These are phyloP conservation scores for Mycosphaerelloides madeirae DNA, from an alignment of 2,329 filamentous ascomycete genomes.

Conservation along the genomic window DNA sequence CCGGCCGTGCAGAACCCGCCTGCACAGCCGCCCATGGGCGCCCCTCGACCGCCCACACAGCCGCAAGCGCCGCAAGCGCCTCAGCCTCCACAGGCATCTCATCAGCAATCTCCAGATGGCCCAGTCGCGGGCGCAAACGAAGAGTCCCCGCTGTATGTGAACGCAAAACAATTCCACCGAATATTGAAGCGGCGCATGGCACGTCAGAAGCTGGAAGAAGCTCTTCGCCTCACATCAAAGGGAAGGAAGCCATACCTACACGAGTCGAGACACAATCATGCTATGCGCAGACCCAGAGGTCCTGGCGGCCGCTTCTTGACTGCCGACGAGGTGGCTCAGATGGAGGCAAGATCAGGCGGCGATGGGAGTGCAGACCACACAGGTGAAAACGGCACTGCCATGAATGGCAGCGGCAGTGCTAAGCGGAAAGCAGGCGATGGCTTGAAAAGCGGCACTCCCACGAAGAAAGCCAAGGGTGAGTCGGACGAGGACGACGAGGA, in stretches of 20 bases:
- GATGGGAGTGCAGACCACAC: conserved; percentile 38
- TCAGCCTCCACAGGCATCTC: conserved; percentile 44
- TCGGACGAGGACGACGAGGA: conserved; percentile 39
- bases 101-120: conserved; percentile 71
- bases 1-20: conserved; percentile 48
- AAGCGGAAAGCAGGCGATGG: conserved; percentile 50
- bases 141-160: conserved; percentile 94
- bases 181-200: conserved; percentile 93
- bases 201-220: conserved; percentile 88
- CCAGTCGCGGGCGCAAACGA: conserved; percentile 63
- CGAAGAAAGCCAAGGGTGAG: conserved; percentile 26
- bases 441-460: conserved; percentile 24
- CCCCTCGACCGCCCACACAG: conserved; percentile 70
- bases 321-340: conserved; percentile 87
- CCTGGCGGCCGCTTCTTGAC: conserved; percentile 94
- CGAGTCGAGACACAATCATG: conserved; percentile 95
- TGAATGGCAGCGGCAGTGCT: conserved; percentile 29
- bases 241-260: conserved; percentile 95
- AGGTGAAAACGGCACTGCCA: conserved; percentile 27
- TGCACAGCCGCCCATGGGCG: conserved; percentile 44
- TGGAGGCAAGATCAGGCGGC: conserved; percentile 62
- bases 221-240: conserved; percentile 85
- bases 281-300: conserved; percentile 89
- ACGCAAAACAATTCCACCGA: conserved; percentile 97
- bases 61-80: conserved; percentile 52